Evolutionary conservation across 1,284 basidiomycete genomes (phyloP).

Genomic region (Trichosporon sp.): DNA sequence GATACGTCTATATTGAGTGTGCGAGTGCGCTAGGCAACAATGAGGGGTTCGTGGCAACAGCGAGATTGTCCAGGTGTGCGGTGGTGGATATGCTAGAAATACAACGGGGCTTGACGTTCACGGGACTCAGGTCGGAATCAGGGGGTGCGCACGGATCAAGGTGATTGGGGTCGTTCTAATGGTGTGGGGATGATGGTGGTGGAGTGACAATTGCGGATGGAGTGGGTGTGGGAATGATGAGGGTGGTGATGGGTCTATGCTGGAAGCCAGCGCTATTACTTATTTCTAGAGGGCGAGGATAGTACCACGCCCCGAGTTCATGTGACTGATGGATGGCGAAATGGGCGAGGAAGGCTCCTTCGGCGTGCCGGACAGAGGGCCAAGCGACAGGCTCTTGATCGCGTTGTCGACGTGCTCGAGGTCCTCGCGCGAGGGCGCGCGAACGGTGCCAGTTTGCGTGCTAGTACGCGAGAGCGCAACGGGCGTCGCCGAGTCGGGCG

Average conservation of each 20-base stretch:
- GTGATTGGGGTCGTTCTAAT: neutral
- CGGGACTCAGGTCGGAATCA: neutral
- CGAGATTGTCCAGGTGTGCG: neutral
- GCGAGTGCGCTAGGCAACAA: neutral
- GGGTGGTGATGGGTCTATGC: neutral
- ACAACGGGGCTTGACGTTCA: neutral
- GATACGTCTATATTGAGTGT: neutral
- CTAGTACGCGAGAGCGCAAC: slow-evolving; percentile 13
- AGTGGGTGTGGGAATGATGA: neutral
- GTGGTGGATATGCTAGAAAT: neutral
- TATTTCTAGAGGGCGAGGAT: slow-evolving; percentile 11
- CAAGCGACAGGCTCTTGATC: slow-evolving; percentile 15
- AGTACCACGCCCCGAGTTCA: slow-evolving; percentile 7
- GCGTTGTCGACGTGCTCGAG: slow-evolving; percentile 26
- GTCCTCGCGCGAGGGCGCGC: slow-evolving; percentile 19
- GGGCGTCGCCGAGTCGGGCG: slow-evolving; percentile 16
- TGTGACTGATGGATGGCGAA: slow-evolving; percentile 7
- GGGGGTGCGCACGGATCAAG: neutral
- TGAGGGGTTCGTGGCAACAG: neutral
- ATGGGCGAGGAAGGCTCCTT: slow-evolving; percentile 8
- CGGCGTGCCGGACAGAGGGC: slow-evolving; percentile 18
- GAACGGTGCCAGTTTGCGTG: slow-evolving; percentile 9
- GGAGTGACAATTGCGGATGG: neutral
- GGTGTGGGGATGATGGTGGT: neutral
- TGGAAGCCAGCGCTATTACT: neutral